Base-by-base conservation (phyloP, 495 filamentous ascomycete genomes). In the Aspergillus ostianus region DNA sequence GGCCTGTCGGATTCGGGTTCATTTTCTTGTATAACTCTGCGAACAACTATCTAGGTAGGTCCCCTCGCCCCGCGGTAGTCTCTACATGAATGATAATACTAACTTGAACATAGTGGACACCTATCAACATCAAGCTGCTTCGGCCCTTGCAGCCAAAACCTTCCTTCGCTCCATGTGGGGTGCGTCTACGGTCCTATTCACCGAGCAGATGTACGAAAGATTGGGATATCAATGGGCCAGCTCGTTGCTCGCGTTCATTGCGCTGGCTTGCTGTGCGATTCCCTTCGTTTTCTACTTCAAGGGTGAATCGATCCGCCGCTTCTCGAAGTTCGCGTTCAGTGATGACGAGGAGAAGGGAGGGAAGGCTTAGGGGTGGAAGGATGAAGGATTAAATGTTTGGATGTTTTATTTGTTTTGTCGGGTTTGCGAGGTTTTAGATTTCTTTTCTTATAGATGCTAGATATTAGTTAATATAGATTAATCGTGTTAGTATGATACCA, bases 21-120 rank as follows among this genome's bases (percentile, higher is more conserved):
- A 90, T 93, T 67, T 91, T 92, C 75, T 74, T 93, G 21, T 93
- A 93, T 74, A 93, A 92, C 75, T 80, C 87, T 9, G 89, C 89
- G 52, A 92, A 90, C 74, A 92, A 93, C 76, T 92, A 92, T 68
- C 75, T 84, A 27, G 80, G 78, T 81, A 70, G 52, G 69, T 67
- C 10, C 29, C 26, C 18, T 12, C 18, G 9, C 21, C 27, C 21
- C n/a, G n/a, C n/a, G n/a, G n/a, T n/a, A n/a, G n/a, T n/a, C n/a
- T n/a, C n/a, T n/a, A n/a, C n/a, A n/a, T n/a, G n/a, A 30, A 3
- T 27, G 6, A 7, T 12, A 12, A 17, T 44, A 51, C 66, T 69
- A 51, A 76, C 53, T 15, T 0, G 36, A 2, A 27, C 55, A 61
- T 81, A 64, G 89, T 94, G 56, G 90, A 94, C 72, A 87, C 88